A percentile compares a stretch with the other conserved stretches of the same genome.
Conservation (phyloP, 2,329 filamentous ascomycete species). For the Zymoseptoria pseudotritici region DNA sequence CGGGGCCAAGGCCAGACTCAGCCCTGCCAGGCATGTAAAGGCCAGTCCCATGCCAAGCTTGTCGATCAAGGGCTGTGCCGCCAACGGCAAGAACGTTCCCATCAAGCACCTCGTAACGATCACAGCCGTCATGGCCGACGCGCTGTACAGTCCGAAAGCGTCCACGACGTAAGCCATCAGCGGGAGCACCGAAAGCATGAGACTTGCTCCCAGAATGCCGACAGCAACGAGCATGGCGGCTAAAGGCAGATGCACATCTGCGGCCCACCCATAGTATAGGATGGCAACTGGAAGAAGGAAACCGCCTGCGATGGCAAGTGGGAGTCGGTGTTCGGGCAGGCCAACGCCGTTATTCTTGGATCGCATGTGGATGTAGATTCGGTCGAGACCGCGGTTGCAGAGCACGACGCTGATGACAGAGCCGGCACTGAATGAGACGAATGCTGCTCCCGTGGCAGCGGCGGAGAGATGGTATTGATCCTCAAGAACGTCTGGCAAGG, state of each 20-base stretch:
- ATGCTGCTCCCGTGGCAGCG: conserved; percentile 45
- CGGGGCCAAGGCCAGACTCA: conserved; percentile 20
- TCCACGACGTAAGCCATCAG: conserved; percentile 42
- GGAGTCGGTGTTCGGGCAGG: conserved; percentile 56
- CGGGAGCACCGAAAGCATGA: conserved; percentile 38
- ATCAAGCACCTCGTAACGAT: conserved; percentile 38
- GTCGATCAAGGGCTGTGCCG: conserved; percentile 36
- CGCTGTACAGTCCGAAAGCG: conserved; percentile 39
- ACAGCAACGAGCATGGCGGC: conserved; percentile 50
- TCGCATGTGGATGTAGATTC: conserved; percentile 27
- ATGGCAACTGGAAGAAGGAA: conserved; percentile 47
- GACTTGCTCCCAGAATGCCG: conserved; percentile 42
- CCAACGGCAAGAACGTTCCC: conserved; percentile 40
- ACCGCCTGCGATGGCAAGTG: conserved; percentile 48
- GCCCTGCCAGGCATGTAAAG: conserved; percentile 18
- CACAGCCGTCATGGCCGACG: conserved; percentile 38
- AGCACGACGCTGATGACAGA: conserved; percentile 33
- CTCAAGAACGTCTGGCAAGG: conserved; percentile 37
- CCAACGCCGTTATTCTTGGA: conserved; percentile 21
- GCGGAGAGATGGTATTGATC: conserved; percentile 40
- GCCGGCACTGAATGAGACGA: conserved; percentile 49
- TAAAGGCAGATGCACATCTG: conserved; percentile 45
- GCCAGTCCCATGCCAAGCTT: conserved; percentile 38
- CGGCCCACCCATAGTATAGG: conserved; percentile 53
- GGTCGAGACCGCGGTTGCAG: conserved; percentile 32